Evolutionary conservation across 495 filamentous ascomycete genomes (phyloP).

Genomic region (Margaritispora aquatica): DNA sequence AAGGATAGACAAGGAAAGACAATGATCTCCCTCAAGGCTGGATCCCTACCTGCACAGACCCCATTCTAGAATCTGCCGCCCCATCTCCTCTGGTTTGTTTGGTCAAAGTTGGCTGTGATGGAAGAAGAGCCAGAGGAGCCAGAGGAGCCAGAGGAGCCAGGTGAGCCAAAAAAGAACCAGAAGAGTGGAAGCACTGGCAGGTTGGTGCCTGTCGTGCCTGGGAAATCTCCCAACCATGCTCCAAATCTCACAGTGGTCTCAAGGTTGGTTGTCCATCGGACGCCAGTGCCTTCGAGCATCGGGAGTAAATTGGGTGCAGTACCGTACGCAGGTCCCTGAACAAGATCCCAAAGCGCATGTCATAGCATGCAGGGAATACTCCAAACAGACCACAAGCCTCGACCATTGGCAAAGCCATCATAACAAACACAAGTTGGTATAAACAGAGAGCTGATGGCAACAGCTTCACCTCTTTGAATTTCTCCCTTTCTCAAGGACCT

Average conservation of each 20-base stretch:
- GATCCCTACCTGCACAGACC: constrained; percentile 19
- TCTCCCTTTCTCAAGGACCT: not conserved
- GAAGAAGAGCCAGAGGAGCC: too few species aligned
- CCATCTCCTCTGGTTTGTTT: not conserved
- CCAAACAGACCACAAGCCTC: not conserved
- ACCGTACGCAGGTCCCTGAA: not conserved
- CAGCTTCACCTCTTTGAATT: not conserved
- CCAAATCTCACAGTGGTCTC: too few species aligned
- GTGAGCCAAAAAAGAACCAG: not conserved
- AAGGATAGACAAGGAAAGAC: constrained; percentile 24
- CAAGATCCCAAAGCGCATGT: not conserved
- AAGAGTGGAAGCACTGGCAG: not conserved
- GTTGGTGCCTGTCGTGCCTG: constrained; percentile 1
- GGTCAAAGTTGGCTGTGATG: not conserved
- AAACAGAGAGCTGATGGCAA: not conserved
- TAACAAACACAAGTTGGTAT: not conserved
- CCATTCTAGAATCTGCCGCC: not conserved
- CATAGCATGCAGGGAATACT: not conserved
- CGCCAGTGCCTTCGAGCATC: not conserved
- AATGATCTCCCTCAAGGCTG: constrained; percentile 20
- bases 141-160: too few species aligned
- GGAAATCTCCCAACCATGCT: constrained; percentile 5
- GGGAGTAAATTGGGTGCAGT: not conserved
- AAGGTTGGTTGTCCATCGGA: not conserved
- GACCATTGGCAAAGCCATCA: not conserved